phyloP scores from a whole-genome alignment of 805 yeast genomes.

The Nakazawaea molendinolei region DNA sequence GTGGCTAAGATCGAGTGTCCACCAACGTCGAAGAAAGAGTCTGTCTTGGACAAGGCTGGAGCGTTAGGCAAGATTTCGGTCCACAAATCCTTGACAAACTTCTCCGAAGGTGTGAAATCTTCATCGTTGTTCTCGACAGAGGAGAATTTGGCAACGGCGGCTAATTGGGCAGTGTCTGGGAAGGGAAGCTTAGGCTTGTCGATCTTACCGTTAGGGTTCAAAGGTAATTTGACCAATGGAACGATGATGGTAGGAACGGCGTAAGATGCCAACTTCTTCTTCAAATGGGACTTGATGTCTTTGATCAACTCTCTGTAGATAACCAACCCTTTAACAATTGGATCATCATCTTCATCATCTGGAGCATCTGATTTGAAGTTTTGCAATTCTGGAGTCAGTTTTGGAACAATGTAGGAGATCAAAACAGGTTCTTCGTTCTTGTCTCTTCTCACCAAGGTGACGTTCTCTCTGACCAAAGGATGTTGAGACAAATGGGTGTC shows the following conservation, averaged over 20 bases:
- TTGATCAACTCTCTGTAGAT: constrained; percentile 70
- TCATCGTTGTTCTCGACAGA: constrained; percentile 36
- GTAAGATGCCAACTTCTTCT: constrained; percentile 84
- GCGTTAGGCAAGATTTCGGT: constrained; percentile 73
- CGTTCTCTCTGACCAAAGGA: constrained; percentile 84
- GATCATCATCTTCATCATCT: constrained; percentile 44
- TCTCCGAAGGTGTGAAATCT: constrained; percentile 59
- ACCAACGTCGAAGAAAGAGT: constrained; percentile 94
- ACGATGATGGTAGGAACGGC: constrained; percentile 91
- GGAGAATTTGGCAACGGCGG: constrained; percentile 57
- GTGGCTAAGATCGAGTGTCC: constrained; percentile 98
- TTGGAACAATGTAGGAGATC: constrained; percentile 87
- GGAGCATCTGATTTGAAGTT: constrained; percentile 45
- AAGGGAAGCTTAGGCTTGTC: constrained; percentile 96
- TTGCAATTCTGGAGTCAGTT: constrained; percentile 36
- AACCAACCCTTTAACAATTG: constrained; percentile 73
- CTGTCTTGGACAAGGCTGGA: constrained; percentile 74
- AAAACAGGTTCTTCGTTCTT: constrained; percentile 88
- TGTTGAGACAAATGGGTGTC: constrained; percentile 96
- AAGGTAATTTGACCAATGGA: constrained; percentile 78
- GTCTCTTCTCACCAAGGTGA: constrained; percentile 87
- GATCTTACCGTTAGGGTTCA: constrained; percentile 97
- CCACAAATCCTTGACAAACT: constrained; percentile 77
- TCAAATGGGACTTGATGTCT: constrained; percentile 74
- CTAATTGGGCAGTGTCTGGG: constrained; percentile 85